Evolutionary conservation across 164 flowering plant species (phyloP).

Genomic region (Chloranthus sessilifolius): DNA sequence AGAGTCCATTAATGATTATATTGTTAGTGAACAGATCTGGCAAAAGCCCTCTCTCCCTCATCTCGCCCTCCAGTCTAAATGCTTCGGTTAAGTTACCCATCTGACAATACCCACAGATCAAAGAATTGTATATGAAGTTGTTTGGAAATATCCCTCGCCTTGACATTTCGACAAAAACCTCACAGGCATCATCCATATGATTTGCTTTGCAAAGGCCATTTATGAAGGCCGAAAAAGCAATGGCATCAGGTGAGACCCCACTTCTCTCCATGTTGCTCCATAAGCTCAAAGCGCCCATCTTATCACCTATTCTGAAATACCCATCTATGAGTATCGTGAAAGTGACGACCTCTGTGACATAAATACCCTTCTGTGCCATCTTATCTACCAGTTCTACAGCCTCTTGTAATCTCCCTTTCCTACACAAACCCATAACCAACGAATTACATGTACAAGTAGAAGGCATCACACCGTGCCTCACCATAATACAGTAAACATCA

Average conservation of each 20-base stretch:
- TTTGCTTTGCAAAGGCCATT: constrained; percentile 71
- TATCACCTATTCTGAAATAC: constrained; percentile 52
- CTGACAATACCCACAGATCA: constrained; percentile 69
- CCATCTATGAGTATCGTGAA: constrained; percentile 80
- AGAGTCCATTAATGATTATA: constrained; percentile 71
- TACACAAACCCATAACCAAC: constrained; percentile 62
- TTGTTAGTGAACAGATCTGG: constrained; percentile 73
- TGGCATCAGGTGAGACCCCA: constrained; percentile 66
- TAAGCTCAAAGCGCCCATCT: constrained; percentile 44
- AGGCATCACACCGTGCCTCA: constrained; percentile 47
- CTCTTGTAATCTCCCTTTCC: constrained; percentile 52
- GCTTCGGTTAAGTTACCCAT: constrained; percentile 55
- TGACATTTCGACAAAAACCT: constrained; percentile 51
- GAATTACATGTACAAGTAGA: constrained; percentile 73
- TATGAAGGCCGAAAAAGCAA: constrained; percentile 78
- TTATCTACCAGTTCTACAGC: constrained; percentile 49
- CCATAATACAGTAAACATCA: constrained; percentile 50
- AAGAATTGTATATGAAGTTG: constrained; percentile 77
- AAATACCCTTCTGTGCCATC: constrained; percentile 63
- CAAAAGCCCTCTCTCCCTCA: constrained; percentile 70
- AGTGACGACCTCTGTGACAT: constrained; percentile 50
- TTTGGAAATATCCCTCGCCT: constrained; percentile 67
- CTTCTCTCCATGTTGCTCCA: constrained; percentile 67
- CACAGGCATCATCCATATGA: constrained; percentile 59
- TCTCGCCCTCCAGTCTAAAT: constrained; percentile 54